These are phyloP conservation scores for Papiliotrema terrestris DNA, from an alignment of 1,284 basidiomycete species.

Conservation along the genomic window DNA sequence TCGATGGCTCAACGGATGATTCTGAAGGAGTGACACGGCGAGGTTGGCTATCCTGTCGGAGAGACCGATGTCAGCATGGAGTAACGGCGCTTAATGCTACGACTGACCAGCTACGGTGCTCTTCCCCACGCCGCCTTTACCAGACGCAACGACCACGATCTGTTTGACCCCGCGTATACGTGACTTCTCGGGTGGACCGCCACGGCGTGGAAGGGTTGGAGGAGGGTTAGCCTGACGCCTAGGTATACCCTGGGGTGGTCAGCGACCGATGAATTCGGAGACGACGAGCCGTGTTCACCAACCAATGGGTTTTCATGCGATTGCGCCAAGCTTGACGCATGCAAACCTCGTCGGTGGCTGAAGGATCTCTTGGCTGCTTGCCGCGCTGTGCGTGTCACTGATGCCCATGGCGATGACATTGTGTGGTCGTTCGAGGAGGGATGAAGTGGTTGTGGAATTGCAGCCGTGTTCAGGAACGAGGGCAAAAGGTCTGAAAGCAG, in stretches of 20 bases:
- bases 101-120: slow-evolving; percentile 79
- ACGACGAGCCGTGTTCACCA: not conserved
- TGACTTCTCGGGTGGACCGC: slow-evolving; percentile 52
- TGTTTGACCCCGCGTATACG: slow-evolving; percentile 54
- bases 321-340: not conserved
- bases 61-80: not conserved
- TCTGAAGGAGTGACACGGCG: slow-evolving; percentile 52
- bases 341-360: not conserved
- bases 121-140: slow-evolving; percentile 97
- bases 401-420: too few relatives aligned
- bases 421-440: too few relatives aligned
- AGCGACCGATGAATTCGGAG: not conserved
- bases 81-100: not conserved
- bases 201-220: slow-evolving; percentile 46
- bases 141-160: slow-evolving; percentile 84
- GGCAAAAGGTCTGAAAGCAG: too few relatives aligned
- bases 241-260: slow-evolving; percentile 39
- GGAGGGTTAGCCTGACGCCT: slow-evolving; percentile 41
- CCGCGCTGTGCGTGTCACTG: too few relatives aligned
- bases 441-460: too few relatives aligned
- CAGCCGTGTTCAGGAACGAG: not conserved
- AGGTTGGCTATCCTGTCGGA: slow-evolving; percentile 64
- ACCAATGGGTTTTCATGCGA: slow-evolving; percentile 44
- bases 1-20: slow-evolving; percentile 46
- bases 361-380: not conserved